Conservation (phyloP, 352 stramenopile species). For the Phytopythium oedochilum region DNA sequence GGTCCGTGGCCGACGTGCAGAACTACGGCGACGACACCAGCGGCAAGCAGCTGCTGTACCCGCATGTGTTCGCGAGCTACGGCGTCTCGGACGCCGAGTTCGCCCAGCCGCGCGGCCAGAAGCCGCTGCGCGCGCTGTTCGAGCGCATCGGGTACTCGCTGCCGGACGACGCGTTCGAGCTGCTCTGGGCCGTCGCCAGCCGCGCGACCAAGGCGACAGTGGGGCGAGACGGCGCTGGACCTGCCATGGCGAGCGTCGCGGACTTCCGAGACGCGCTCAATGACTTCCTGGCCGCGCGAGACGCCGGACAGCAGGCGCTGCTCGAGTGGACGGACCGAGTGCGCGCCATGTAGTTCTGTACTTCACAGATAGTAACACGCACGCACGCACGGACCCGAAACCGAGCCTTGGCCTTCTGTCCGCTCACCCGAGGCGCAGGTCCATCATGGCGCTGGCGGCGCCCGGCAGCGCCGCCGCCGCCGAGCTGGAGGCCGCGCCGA, state of each 20-base stretch:
- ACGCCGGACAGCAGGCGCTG: conserved; percentile 33
- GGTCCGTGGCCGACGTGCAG: conserved; percentile 85
- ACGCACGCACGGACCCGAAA: too few species aligned
- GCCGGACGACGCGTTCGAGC: conserved; percentile 54
- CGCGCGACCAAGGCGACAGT: conserved; percentile 36
- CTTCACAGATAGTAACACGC: too few species aligned
- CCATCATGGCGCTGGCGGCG: conserved; percentile 14
- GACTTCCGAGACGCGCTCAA: conserved; percentile 78
- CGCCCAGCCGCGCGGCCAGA: conserved; percentile 41
- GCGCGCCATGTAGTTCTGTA: conserved; percentile 13
- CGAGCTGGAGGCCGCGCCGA: conserved; percentile 16
- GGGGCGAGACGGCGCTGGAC: conserved; percentile 30
- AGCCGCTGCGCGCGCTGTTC: conserved; percentile 66
- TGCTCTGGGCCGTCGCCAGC: conserved; percentile 58
- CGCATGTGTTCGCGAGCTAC: conserved; percentile 72
- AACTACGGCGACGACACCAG: conserved; percentile 89
- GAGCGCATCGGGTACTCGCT: conserved; percentile 62
- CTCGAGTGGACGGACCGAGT: conserved; percentile 44
- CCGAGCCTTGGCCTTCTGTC: too few species aligned
- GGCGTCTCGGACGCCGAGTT: conserved; percentile 87
- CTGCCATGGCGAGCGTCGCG: conserved; percentile 44
- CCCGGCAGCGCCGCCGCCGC: not conserved
- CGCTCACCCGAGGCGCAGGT: conserved; percentile 18
- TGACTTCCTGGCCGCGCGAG: conserved; percentile 52
- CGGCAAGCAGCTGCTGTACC: conserved; percentile 81